Percentiles rank a stretch among this genome's conserved stretches.
These are phyloP conservation scores for Myxozyma sirexii DNA, from an alignment of 805 yeast genomes.

Conservation along the genomic window DNA sequence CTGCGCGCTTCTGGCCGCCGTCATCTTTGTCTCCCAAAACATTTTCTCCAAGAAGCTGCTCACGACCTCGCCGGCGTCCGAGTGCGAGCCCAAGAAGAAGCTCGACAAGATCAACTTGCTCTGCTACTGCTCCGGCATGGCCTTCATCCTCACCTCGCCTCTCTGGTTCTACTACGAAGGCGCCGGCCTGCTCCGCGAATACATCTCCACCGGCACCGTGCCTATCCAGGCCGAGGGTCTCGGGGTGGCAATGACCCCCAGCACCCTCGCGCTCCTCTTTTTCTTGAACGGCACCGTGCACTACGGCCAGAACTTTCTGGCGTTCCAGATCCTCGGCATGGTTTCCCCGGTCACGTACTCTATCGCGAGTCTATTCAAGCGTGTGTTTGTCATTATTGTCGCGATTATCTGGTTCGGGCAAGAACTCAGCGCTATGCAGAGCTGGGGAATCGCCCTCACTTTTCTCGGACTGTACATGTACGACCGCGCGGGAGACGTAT, in stretches of 20 bases:
- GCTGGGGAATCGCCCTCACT: conserved; percentile 48
- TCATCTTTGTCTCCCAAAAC: conserved; percentile 82
- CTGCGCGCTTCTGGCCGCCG: conserved; percentile 67
- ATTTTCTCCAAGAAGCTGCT: conserved; percentile 83
- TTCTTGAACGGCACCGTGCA: conserved; percentile 73
- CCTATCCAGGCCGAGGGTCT: conserved; percentile 40
- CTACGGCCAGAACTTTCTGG: conserved; percentile 76
- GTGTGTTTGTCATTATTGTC: conserved; percentile 78
- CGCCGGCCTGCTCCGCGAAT: conserved; percentile 34
- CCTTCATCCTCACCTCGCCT: conserved; percentile 69
- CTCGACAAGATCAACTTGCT: conserved; percentile 83
- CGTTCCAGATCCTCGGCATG: conserved; percentile 78
- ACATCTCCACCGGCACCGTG: conserved; percentile 26
- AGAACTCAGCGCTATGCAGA: conserved; percentile 44
- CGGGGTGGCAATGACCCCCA: conserved; percentile 17
- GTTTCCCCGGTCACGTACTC: conserved; percentile 85
- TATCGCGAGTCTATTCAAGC: conserved; percentile 82
- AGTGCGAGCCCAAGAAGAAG: conserved; percentile 44
- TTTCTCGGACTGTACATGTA: conserved; percentile 46
- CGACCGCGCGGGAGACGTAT: conserved; percentile 47
- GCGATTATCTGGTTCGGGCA: conserved; percentile 70
- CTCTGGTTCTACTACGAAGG: conserved; percentile 71
- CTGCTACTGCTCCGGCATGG: conserved; percentile 75
- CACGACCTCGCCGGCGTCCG: conserved; percentile 45
- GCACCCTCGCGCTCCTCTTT: conserved; percentile 50